Evolutionary conservation across 495 filamentous ascomycete genomes (phyloP).

Genomic region (Pyrenopolyporus hunteri): DNA sequence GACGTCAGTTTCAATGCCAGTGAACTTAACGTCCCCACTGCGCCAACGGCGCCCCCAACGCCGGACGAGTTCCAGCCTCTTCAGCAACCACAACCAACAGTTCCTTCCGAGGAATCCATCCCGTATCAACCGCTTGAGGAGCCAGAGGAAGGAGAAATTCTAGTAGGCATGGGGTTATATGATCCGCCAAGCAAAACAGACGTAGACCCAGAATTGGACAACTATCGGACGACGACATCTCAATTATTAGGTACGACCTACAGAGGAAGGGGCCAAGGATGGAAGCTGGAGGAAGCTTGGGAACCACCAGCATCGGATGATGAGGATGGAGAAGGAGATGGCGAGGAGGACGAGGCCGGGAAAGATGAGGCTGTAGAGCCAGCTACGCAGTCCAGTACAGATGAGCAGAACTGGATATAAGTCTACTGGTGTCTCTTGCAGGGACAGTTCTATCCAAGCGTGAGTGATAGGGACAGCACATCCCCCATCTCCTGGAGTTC

Average conservation of each 20-base stretch:
- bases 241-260: conserved; percentile 52
- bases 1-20: conserved; percentile 45
- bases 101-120: conserved; percentile 53
- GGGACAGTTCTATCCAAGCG: background rate
- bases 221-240: conserved; percentile 57
- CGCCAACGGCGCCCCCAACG: conserved; percentile 63
- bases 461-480: conserved; percentile 2
- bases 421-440: background rate
- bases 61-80: conserved; percentile 63
- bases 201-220: conserved; percentile 46
- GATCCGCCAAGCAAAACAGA: conserved; percentile 63
- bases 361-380: conserved; percentile 30
- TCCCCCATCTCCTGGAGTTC: no score
- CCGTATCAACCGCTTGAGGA: conserved; percentile 53
- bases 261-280: conserved; percentile 65
- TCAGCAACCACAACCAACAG: conserved; percentile 50
- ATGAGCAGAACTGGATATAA: conserved; percentile 40
- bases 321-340: conserved; percentile 59
- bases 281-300: conserved; percentile 86
- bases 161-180: conserved; percentile 86
- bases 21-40: conserved; percentile 48
- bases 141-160: conserved; percentile 65
- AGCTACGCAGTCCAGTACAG: no score
- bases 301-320: conserved; percentile 69
- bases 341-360: conserved; percentile 45